phyloP scores from a whole-genome alignment of 768 basidiomycete genomes.

The Hemileccinum impolitum region DNA sequence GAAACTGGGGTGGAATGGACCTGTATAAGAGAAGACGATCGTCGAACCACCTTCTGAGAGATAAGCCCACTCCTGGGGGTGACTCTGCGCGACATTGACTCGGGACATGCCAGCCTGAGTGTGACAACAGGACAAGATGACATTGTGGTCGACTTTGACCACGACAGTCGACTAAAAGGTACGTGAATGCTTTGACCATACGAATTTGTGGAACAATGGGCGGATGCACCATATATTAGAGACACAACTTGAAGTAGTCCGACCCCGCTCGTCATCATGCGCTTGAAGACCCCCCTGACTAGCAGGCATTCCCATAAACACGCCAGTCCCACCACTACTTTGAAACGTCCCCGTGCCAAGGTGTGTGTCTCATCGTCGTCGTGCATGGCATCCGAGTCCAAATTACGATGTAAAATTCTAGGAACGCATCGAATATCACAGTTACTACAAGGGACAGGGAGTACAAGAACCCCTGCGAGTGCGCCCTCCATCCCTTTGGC shows the following conservation, averaged over 20 bases:
- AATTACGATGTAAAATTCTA: slow-evolving; percentile 8
- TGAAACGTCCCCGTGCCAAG: slow-evolving; percentile 2
- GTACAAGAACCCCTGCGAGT: slow-evolving; percentile 30
- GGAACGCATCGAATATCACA: slow-evolving; percentile 14
- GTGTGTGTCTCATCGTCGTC: background rate
- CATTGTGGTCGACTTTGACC: background rate
- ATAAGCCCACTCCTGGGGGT: slow-evolving; percentile 71
- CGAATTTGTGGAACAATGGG: slow-evolving; percentile 23
- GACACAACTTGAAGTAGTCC: background rate
- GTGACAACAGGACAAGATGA: background rate
- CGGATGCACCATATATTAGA: background rate
- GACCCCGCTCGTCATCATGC: slow-evolving; percentile 10
- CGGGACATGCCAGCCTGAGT: slow-evolving; percentile 18
- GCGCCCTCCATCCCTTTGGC: slow-evolving; percentile 35
- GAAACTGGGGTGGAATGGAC: slow-evolving; percentile 49
- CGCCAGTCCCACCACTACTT: background rate
- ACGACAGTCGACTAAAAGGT: background rate
- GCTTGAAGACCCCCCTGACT: slow-evolving; percentile 9
- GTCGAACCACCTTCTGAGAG: slow-evolving; percentile 92
- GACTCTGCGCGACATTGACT: slow-evolving; percentile 23
- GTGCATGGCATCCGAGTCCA: background rate
- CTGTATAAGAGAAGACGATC: slow-evolving; percentile 80
- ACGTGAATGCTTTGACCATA: background rate
- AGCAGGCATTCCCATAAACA: slow-evolving; percentile 6
- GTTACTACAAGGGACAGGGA: slow-evolving; percentile 9